A percentile compares a stretch with the other conserved stretches of the same genome.
Evolutionary conservation across 768 basidiomycete species (phyloP).

Genomic region (Lentinula guzmanii): DNA sequence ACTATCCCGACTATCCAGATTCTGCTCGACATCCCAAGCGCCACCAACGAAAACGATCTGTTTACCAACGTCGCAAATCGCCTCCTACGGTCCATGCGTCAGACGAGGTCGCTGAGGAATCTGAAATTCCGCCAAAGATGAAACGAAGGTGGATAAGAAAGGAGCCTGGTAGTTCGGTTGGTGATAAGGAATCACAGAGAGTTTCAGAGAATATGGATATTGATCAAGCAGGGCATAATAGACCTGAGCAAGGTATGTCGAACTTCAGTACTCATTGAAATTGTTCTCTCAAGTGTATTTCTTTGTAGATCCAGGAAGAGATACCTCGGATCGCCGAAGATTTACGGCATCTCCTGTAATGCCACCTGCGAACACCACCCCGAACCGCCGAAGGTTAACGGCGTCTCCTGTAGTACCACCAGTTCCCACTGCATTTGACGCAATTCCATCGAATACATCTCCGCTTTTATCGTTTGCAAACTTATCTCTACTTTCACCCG

Average conservation of each 20-base stretch:
- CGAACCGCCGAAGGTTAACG: no score
- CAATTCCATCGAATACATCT: background rate
- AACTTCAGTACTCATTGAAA: background rate
- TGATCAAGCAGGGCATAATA: background rate
- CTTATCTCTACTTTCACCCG: background rate
- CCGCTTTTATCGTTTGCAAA: background rate
- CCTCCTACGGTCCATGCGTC: background rate
- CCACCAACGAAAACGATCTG: background rate
- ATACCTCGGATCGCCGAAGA: background rate
- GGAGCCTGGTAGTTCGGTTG: background rate
- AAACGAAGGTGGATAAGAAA: background rate
- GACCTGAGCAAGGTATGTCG: background rate
- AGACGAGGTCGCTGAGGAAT: background rate
- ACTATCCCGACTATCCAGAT: background rate
- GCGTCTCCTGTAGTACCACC: background rate
- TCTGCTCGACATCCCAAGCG: background rate
- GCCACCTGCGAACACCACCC: background rate
- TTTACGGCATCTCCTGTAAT: background rate
- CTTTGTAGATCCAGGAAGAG: background rate
- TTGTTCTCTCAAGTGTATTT: background rate
- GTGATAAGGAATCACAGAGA: background rate
- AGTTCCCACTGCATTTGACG: no score
- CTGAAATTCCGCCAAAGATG: slow-evolving; percentile 1
- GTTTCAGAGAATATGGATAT: background rate
- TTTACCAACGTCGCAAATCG: background rate